Conservation (phyloP, 1,284 basidiomycete species). For the Pholiota adiposa region DNA sequence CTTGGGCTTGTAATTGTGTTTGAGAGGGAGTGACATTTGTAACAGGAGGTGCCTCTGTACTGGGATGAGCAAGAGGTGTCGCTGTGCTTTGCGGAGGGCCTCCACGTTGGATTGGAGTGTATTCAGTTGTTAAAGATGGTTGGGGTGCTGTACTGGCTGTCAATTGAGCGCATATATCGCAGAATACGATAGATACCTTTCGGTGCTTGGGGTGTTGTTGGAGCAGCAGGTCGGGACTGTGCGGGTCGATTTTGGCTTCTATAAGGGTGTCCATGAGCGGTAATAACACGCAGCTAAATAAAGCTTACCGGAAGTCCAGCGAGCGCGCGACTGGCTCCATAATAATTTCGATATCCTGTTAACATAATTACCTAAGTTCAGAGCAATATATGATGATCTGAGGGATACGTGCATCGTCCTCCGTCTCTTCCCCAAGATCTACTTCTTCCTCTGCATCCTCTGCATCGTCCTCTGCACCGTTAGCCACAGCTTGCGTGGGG, state of each 20-base stretch:
- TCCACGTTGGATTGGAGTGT: slow-evolving; percentile 82
- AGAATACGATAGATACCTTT: slow-evolving; percentile 37
- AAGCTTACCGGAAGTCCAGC: slow-evolving; percentile 69
- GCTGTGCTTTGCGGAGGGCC: slow-evolving; percentile 34
- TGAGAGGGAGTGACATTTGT: slow-evolving; percentile 13
- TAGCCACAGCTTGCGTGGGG: slow-evolving; percentile 19
- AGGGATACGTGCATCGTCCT: slow-evolving; percentile 49
- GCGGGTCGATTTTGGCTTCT: slow-evolving; percentile 38
- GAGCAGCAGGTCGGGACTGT: slow-evolving; percentile 33
- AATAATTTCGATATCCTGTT: slow-evolving; percentile 79
- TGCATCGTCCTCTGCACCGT: slow-evolving; percentile 23
- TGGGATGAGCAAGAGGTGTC: slow-evolving; percentile 15
- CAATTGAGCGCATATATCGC: neutral
- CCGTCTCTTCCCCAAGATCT: slow-evolving; percentile 45
- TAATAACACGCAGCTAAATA: neutral
- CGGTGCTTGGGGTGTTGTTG: slow-evolving; percentile 37
- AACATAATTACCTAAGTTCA: neutral
- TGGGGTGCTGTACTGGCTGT: slow-evolving; percentile 41
- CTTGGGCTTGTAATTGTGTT: slow-evolving; percentile 17
- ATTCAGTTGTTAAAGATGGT: slow-evolving; percentile 85
- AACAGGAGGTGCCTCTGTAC: slow-evolving; percentile 18
- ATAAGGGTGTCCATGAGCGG: slow-evolving; percentile 22
- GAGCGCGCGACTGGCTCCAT: slow-evolving; percentile 73
- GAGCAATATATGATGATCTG: neutral
- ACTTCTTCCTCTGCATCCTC: slow-evolving; percentile 37